A percentile compares a stretch with the other conserved stretches of the same genome.
Conservation (phyloP, 2,329 filamentous ascomycete species). For the Beauveria sp. region DNA sequence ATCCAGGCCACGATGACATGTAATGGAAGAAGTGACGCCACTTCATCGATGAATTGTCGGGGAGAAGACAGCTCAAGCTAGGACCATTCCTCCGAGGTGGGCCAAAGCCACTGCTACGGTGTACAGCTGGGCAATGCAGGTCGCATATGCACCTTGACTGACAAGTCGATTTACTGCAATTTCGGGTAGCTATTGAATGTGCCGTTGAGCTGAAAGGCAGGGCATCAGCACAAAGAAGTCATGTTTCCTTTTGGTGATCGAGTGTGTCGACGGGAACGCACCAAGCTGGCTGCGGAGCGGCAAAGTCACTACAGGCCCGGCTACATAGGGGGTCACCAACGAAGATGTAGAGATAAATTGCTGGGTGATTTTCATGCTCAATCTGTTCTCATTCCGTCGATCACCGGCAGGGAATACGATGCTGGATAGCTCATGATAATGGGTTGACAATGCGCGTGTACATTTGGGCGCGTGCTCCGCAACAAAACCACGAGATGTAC, state of each 20-base stretch:
- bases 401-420: background rate
- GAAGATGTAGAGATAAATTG: too few relatives aligned
- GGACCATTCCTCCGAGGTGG: conserved; percentile 4
- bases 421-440: background rate
- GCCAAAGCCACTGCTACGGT: background rate
- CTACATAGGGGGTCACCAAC: background rate
- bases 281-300: background rate
- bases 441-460: background rate
- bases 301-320: background rate
- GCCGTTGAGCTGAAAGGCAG: too few relatives aligned
- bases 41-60: background rate
- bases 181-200: background rate
- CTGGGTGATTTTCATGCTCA: too few relatives aligned
- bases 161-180: background rate
- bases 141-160: background rate
- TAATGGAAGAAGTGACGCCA: conserved; percentile 2
- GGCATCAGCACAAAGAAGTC: background rate
- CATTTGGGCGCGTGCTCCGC: background rate
- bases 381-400: background rate
- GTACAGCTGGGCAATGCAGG: background rate
- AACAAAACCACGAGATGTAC: background rate
- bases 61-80: background rate
- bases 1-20: background rate
- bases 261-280: background rate
- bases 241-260: background rate